Base-by-base conservation (phyloP, 1,284 basidiomycete species). In the Leccinum angustisporum region DNA sequence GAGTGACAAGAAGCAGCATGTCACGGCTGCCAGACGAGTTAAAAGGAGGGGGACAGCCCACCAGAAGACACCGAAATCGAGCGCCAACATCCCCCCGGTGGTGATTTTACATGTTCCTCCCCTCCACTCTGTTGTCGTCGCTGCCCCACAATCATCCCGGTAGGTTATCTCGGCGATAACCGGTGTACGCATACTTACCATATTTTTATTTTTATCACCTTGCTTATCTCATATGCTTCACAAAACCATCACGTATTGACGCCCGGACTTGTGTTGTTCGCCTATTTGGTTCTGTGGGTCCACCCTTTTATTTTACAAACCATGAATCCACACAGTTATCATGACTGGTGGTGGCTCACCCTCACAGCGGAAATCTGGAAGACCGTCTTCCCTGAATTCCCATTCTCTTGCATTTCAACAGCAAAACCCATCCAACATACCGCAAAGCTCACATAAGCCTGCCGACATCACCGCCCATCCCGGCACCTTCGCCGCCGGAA, bases 211-310 rank as follows among this genome's bases (percentile, higher is more conserved):
- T 60, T 70, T 70, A 72, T 71, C 64, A 21, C 18, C 18, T 21
- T 21, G 18, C 18, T 68, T 72, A 65, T 67, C 66, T 16, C 5
- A 34, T 55, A 13, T 18, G 27, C 18, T 57, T 8, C 18, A 54
- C 21, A 27, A 9, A 58, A 54, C 11, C 33, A 51, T 66, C 67
- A 61, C 68, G 64, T 61, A 54, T 56, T 46, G 31, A 65, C 66
- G 54, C 46, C 50, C 53, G 43, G 7, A 56, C 18, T 43, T 51
- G 56, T 72, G 67, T 74, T 73, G 73, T 70, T 50, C 61, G 43
- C 57, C 31, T 73, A 65, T 73, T 73, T 73, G 72, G 73, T 52
- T 54, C 38, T 75, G 73, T 73, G 72, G 72, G 72, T 73, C 72
- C 72, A 65, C 55, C 3, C 27, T 59, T 57, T 66, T 66, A 73